These are phyloP conservation scores for Ophiostoma montium DNA, from an alignment of 2,329 filamentous ascomycete species.

Conservation along the genomic window DNA sequence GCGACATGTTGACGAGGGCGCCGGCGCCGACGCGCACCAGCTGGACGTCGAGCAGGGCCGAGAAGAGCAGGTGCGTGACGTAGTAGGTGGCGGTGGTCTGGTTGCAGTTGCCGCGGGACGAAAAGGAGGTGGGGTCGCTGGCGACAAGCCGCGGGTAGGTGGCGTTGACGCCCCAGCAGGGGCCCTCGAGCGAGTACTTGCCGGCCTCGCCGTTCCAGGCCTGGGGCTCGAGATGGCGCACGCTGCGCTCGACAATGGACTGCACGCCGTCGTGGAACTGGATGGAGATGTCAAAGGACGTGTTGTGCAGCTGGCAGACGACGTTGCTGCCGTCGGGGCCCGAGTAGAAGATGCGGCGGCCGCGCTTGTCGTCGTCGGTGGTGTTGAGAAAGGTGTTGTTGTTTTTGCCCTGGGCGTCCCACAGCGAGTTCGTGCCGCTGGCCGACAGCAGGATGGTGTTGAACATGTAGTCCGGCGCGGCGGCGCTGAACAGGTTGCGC, in stretches of 20 bases:
- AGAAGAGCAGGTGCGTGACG: conserved; percentile 5
- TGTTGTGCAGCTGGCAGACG: conserved; percentile 12
- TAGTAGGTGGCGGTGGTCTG: neutral
- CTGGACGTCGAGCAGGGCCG: neutral
- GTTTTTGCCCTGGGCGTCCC: neutral
- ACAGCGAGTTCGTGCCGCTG: conserved; percentile 1
- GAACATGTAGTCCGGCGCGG: conserved; percentile 4
- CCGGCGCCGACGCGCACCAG: neutral
- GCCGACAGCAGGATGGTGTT: conserved; percentile 6
- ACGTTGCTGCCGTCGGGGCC: conserved; percentile 3
- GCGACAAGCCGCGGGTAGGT: neutral
- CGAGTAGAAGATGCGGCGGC: neutral
- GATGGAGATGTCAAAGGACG: conserved; percentile 6
- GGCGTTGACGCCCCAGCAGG: neutral
- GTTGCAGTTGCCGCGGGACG: conserved; percentile 1
- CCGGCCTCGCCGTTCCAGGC: conserved; percentile 7
- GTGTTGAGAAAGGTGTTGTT: too few species aligned
- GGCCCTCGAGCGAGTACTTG: neutral
- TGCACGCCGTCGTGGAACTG: conserved; percentile 4
- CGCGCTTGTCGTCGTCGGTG: neutral
- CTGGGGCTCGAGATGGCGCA: neutral
- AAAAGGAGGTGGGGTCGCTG: neutral
- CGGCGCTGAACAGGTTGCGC: conserved; percentile 2
- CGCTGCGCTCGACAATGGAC: neutral
- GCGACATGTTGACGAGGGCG: neutral